Percentiles rank a stretch among this genome's conserved stretches.
Conservation (phyloP, 2,329 filamentous ascomycete species). For the Colletotrichum chrysophilum region DNA sequence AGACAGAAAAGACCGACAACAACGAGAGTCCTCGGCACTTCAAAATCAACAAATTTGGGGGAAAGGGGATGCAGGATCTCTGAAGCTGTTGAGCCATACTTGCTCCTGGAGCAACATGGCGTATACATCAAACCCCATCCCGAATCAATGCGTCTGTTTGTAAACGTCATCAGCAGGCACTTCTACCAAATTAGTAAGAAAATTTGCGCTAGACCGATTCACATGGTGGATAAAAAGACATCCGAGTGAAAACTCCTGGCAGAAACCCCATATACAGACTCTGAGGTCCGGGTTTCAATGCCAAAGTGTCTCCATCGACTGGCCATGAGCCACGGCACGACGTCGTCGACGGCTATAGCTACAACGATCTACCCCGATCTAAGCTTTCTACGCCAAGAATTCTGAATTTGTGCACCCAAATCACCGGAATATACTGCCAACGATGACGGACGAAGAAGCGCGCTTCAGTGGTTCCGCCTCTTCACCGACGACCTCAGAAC, state of each 20-base stretch:
- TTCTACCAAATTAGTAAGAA: too few relatives aligned
- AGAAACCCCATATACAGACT: too few relatives aligned
- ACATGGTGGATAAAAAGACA: too few relatives aligned
- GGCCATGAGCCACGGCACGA: background rate
- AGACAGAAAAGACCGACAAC: background rate
- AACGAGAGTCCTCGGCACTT: background rate
- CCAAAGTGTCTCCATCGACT: accelerated
- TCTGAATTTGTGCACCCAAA: background rate
- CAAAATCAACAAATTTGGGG: accelerated
- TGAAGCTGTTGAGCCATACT: background rate
- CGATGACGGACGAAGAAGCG: background rate
- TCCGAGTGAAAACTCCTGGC: too few relatives aligned
- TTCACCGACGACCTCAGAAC: background rate
- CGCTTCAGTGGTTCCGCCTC: accelerated
- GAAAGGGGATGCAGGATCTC: background rate
- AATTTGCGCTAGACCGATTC: too few relatives aligned
- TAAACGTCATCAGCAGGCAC: too few relatives aligned
- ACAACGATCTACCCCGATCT: background rate
- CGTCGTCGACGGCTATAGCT: accelerated
- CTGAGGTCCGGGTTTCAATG: too few relatives aligned
- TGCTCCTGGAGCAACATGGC: background rate
- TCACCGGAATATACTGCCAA: background rate
- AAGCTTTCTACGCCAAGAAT: accelerated
- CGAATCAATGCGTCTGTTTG: too few relatives aligned
- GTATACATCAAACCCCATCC: too few relatives aligned